Conservation (phyloP, 768 basidiomycete genomes). For the Kwoniella heveanensis region DNA sequence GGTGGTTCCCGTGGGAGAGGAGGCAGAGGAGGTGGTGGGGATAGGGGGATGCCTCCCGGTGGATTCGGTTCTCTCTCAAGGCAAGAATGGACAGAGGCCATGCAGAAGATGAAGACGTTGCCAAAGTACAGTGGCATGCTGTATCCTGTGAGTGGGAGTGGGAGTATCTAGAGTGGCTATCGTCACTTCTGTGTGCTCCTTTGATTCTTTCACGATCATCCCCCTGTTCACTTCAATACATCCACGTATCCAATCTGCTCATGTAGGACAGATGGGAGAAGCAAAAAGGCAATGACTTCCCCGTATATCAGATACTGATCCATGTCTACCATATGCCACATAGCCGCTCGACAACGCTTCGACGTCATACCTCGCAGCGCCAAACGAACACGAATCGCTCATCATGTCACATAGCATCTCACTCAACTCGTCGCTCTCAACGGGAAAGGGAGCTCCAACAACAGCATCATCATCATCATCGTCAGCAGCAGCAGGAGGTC, state of each 20-base stretch:
- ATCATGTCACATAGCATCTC: slow-evolving; percentile 31
- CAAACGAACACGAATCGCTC: slow-evolving; percentile 30
- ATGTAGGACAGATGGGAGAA: too few relatives aligned
- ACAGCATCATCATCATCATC: too few relatives aligned
- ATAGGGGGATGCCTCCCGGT: slow-evolving; percentile 29
- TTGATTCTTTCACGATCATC: too few relatives aligned
- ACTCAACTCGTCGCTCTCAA: slow-evolving; percentile 24
- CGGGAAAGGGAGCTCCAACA: slow-evolving; percentile 14
- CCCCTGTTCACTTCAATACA: too few relatives aligned
- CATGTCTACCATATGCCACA: neutral
- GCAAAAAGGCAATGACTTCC: too few relatives aligned
- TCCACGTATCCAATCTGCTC: too few relatives aligned
- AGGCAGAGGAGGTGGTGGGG: slow-evolving; percentile 35
- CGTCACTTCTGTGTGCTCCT: too few relatives aligned
- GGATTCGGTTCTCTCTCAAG: slow-evolving; percentile 21
- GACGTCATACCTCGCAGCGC: slow-evolving; percentile 30
- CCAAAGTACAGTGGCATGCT: slow-evolving; percentile 35
- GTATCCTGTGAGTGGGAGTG: slow-evolving; percentile 41
- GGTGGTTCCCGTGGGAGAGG: slow-evolving; percentile 45
- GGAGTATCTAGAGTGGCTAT: neutral
- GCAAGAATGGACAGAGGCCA: slow-evolving; percentile 28
- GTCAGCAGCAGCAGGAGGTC: neutral
- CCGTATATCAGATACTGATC: too few relatives aligned
- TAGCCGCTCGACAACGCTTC: slow-evolving; percentile 36
- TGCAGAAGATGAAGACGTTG: slow-evolving; percentile 23